Percentiles rank a stretch among this genome's conserved stretches.
These are phyloP conservation scores for Bassia scoparia DNA, from an alignment of 148 eudicot species.

Conservation along the genomic window DNA sequence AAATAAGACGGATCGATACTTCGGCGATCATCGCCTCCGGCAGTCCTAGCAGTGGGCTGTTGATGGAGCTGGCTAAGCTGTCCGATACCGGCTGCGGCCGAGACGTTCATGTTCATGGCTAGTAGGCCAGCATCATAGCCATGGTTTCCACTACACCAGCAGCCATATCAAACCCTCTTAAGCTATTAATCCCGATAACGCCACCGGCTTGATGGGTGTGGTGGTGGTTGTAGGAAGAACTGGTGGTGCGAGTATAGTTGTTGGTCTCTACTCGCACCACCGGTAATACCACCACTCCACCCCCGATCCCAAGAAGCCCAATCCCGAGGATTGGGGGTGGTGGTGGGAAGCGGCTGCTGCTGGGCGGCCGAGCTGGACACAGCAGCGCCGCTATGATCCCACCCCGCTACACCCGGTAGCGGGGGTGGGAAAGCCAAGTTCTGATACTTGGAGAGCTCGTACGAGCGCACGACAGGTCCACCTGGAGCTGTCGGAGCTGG, in stretches of 20 bases:
- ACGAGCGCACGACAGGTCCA: constrained; percentile 63
- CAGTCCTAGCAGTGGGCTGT: constrained; percentile 41
- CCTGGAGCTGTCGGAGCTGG: constrained; percentile 79
- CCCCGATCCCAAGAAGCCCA: constrained; percentile 24
- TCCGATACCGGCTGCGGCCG: constrained; percentile 38
- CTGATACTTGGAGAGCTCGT: constrained; percentile 76
- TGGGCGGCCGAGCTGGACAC: constrained; percentile 3
- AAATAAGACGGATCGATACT: constrained; percentile 46
- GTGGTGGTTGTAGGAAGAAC: constrained; percentile 49
- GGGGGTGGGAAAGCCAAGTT: constrained; percentile 30
- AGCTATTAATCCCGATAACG: constrained; percentile 25
- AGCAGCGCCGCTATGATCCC: constrained; percentile 35
- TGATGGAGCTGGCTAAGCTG: constrained; percentile 46
- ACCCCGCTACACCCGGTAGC: constrained; percentile 27
- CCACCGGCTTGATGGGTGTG: constrained; percentile 2
- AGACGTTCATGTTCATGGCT: constrained; percentile 46
- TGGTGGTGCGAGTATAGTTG: constrained; percentile 53
- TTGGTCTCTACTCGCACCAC: constrained; percentile 23
- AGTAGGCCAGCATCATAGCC: constrained; percentile 41
- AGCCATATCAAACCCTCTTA: constrained; percentile 45
- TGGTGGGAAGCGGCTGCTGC: constrained; percentile 23
- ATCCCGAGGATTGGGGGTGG: constrained; percentile 32
- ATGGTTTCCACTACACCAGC: constrained; percentile 21
- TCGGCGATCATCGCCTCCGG: constrained; percentile 56
- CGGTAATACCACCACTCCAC: constrained; percentile 23